Evolutionary conservation across 164 flowering plant species (phyloP).

Genomic region (Annona cherimola): DNA sequence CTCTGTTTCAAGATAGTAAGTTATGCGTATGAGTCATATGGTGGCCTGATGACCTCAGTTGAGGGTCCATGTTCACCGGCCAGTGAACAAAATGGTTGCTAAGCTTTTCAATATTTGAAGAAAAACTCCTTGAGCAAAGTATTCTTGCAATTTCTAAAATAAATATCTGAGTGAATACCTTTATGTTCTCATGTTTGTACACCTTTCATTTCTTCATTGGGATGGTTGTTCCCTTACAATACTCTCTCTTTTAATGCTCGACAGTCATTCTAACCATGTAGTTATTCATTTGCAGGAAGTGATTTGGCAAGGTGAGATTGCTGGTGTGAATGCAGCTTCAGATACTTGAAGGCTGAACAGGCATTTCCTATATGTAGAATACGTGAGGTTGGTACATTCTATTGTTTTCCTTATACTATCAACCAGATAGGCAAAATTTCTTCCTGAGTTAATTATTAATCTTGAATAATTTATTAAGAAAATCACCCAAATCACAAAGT

Average conservation of each 20-base stretch:
- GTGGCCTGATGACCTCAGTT: no score
- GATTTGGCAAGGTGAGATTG: constrained; percentile 82
- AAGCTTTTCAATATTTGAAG: no score
- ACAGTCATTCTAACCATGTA: background rate
- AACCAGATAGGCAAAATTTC: background rate
- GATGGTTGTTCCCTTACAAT: background rate
- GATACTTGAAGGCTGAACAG: constrained; percentile 72
- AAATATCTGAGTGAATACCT: no score
- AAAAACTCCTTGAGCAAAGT: no score
- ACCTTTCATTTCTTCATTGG: background rate
- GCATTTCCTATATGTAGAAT: constrained; percentile 67
- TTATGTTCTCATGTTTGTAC: background rate
- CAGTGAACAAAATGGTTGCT: no score
- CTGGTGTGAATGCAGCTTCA: constrained; percentile 80
- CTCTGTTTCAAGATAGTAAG: no score
- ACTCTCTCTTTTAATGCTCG: background rate
- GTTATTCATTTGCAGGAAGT: constrained; percentile 46
- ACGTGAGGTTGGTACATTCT: constrained; percentile 36
- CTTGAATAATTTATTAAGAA: background rate
- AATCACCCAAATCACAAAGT: background rate
- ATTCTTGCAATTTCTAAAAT: no score
- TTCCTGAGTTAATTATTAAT: no score
- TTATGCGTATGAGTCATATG: no score
- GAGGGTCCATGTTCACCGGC: no score
- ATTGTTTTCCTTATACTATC: background rate